phyloP scores from a whole-genome alignment of 2,329 filamentous ascomycete species.

The Fusarium mangiferae region DNA sequence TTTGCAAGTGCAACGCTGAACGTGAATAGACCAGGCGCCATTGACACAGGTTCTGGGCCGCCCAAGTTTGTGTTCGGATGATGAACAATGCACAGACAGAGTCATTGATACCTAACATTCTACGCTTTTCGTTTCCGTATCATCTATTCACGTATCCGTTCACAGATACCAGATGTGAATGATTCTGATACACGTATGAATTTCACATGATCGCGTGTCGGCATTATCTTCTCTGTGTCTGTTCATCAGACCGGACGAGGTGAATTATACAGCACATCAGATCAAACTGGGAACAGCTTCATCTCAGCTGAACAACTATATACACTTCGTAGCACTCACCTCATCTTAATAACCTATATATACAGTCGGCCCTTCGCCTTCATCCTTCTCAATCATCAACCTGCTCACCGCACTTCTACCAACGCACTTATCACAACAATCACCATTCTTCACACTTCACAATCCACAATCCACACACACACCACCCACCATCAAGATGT shows the following conservation, averaged over 20 bases:
- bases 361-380: fast-evolving
- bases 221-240: background rate
- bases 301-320: background rate
- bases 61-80: background rate
- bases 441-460: background rate
- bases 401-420: background rate
- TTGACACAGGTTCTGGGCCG: background rate
- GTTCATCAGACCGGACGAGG: background rate
- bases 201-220: fast-evolving
- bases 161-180: fast-evolving
- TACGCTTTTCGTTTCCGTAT: fast-evolving
- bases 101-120: background rate
- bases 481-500: too few species aligned
- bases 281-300: too few species aligned
- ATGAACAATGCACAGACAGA: too few species aligned
- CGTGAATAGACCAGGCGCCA: background rate
- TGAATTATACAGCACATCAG: background rate
- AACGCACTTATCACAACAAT: background rate
- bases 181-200: too few species aligned
- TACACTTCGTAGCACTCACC: too few species aligned
- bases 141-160: fast-evolving
- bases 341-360: background rate
- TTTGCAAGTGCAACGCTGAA: background rate
- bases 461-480: too few species aligned
- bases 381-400: background rate